phyloP scores from a whole-genome alignment of 768 basidiomycete species.

The Pleurotus sapidus region DNA sequence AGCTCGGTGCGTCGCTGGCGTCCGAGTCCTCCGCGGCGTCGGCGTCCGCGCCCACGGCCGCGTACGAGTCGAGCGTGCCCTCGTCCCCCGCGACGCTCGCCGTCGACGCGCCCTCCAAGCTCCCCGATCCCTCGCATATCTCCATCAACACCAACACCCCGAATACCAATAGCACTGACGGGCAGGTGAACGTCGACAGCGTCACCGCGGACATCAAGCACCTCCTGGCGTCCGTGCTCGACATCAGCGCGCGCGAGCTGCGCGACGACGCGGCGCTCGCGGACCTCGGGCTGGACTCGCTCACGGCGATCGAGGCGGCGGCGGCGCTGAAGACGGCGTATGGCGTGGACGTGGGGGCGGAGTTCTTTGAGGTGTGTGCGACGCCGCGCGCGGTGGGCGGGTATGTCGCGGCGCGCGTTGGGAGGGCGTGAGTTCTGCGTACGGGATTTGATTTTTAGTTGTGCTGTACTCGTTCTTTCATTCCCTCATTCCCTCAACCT shows the following conservation, averaged over 20 bases:
- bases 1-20: no score
- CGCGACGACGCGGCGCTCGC: conserved; percentile 43
- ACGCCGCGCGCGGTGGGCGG: conserved; percentile 38
- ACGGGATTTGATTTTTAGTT: not conserved
- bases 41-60: no score
- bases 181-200: no score
- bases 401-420: conserved; percentile 23
- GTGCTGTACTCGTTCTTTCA: no score
- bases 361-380: conserved; percentile 36
- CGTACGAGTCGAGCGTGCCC: conserved; percentile 14
- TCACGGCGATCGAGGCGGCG: conserved; percentile 61
- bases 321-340: conserved; percentile 42
- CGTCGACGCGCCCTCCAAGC: conserved; percentile 17
- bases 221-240: conserved; percentile 47
- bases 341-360: conserved; percentile 37
- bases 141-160: conserved; percentile 10
- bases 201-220: conserved; percentile 32
- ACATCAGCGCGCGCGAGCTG: conserved; percentile 34
- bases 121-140: conserved; percentile 16
- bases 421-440: no score
- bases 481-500: no score
- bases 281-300: conserved; percentile 58
- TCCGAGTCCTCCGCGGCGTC: no score
- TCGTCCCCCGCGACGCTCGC: conserved; percentile 40
- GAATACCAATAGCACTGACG: no score